These are phyloP conservation scores for Trypanosoma caninum DNA, from an alignment of 208 protist species.

Conservation along the genomic window DNA sequence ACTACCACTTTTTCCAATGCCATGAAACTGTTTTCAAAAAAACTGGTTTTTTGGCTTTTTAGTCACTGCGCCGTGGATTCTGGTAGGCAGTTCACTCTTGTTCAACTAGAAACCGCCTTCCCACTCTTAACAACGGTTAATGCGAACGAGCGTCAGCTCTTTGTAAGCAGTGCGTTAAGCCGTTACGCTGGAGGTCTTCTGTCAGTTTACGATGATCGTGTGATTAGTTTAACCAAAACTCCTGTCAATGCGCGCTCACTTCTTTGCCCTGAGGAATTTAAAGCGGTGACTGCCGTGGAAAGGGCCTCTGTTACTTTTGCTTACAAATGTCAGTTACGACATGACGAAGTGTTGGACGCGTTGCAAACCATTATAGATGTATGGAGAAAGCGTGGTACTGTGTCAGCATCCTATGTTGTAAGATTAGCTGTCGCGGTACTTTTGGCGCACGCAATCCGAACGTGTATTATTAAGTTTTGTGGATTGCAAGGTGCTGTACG, in stretches of 20 bases:
- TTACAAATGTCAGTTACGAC: slow-evolving; percentile 22
- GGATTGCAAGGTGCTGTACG: background rate
- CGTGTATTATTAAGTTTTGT: slow-evolving; percentile 3
- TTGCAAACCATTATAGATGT: slow-evolving; percentile 19
- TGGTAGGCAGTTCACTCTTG: slow-evolving; percentile 13
- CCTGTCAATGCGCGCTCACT: slow-evolving; percentile 13
- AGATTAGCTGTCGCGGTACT: slow-evolving; percentile 18
- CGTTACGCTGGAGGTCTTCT: slow-evolving; percentile 8
- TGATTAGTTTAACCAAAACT: background rate
- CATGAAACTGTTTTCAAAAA: slow-evolving; percentile 23
- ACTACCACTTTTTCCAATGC: background rate
- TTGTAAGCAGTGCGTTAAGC: slow-evolving; percentile 9
- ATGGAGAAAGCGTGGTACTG: slow-evolving; percentile 12
- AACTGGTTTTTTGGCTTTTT: slow-evolving; percentile 33
- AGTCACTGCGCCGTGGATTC: slow-evolving; percentile 3
- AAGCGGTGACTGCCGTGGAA: slow-evolving; percentile 13
- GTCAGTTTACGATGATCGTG: slow-evolving; percentile 23
- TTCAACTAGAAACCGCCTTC: slow-evolving; percentile 26
- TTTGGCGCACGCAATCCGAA: slow-evolving; percentile 17
- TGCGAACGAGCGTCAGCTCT: slow-evolving; percentile 13
- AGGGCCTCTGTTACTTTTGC: slow-evolving; percentile 21
- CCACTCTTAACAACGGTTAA: slow-evolving; percentile 19
- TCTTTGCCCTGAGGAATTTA: slow-evolving; percentile 16
- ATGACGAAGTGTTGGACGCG: slow-evolving; percentile 18
- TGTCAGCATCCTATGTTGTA: slow-evolving; percentile 3